Percentiles rank a stretch among this genome's conserved stretches.
These are phyloP conservation scores for Lonicera japonica DNA, from an alignment of 129 eudicot genomes.

Conservation along the genomic window DNA sequence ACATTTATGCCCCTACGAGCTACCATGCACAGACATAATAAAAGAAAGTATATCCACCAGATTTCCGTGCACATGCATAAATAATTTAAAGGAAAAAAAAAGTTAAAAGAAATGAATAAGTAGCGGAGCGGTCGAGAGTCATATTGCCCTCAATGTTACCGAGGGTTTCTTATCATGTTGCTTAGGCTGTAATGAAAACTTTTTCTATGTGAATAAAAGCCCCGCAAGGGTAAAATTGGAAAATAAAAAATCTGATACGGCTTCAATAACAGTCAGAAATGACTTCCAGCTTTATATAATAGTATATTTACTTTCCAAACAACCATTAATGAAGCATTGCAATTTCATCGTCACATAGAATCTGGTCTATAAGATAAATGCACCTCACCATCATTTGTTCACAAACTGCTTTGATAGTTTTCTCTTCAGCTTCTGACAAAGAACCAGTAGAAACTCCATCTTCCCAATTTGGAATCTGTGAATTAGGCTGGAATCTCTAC, in stretches of 20 bases:
- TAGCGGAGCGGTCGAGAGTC: too few species aligned
- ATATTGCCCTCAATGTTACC: too few species aligned
- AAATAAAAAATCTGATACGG: too few species aligned
- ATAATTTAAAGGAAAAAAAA: neutral
- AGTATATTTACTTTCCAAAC: neutral
- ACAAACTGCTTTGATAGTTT: slow-evolving; percentile 55
- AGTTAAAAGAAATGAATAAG: neutral
- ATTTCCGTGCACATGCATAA: too few species aligned
- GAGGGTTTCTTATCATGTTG: too few species aligned
- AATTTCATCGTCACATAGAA: neutral
- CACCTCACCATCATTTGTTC: slow-evolving; percentile 62
- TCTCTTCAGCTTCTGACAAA: slow-evolving; percentile 90
- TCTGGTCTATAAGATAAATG: neutral
- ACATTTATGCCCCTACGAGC: neutral
- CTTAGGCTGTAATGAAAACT: too few species aligned
- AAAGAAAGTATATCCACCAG: neutral
- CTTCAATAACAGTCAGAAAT: too few species aligned
- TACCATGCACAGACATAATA: neutral
- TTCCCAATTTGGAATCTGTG: slow-evolving; percentile 43
- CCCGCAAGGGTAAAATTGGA: too few species aligned
- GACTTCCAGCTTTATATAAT: neutral
- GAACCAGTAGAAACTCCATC: slow-evolving; percentile 60
- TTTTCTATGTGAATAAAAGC: too few species aligned
- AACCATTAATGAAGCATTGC: neutral
- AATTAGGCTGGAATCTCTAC: slow-evolving; percentile 36